These are phyloP conservation scores for Heimioporus sp. DNA, from an alignment of 768 basidiomycete genomes.

Conservation along the genomic window DNA sequence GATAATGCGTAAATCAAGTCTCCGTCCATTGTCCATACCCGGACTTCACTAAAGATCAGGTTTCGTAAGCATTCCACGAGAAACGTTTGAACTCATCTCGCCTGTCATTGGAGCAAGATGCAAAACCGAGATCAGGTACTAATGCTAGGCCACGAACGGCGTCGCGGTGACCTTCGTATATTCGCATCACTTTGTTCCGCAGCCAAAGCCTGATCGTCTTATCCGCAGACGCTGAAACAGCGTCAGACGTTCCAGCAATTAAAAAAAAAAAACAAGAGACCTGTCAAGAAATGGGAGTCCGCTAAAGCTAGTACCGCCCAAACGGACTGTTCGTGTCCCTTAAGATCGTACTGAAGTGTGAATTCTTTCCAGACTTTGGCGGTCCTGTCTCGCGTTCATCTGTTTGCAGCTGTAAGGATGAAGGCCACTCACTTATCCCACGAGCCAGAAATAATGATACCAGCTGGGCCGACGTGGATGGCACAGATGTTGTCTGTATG, in stretches of 20 bases:
- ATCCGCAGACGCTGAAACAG: conserved; percentile 79
- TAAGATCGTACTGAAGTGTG: conserved; percentile 65
- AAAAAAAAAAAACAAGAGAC: conserved; percentile 38
- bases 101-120: conserved; percentile 95
- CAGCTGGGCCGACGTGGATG: conserved; percentile 65
- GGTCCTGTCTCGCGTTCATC: conserved; percentile 52
- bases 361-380: conserved; percentile 93
- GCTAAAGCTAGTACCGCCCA: conserved; percentile 88
- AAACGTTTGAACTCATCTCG: conserved; percentile 27
- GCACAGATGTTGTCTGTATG: conserved; percentile 91
- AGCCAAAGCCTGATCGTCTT: conserved; percentile 90
- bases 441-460: conserved; percentile 87
- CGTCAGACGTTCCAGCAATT: conserved; percentile 4
- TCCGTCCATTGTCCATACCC: conserved; percentile 86
- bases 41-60: conserved; percentile 65
- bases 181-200: conserved; percentile 68
- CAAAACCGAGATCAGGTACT: conserved; percentile 87
- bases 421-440: conserved; percentile 82
- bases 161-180: conserved; percentile 85
- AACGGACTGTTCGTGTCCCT: conserved; percentile 87
- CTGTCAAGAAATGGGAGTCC: conserved; percentile 77
- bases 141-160: conserved; percentile 85
- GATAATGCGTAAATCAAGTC: conserved; percentile 76
- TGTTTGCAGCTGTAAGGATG: neutral
- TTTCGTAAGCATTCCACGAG: conserved; percentile 1